phyloP scores from a whole-genome alignment of 768 basidiomycete genomes.

The Daedalea quercina region DNA sequence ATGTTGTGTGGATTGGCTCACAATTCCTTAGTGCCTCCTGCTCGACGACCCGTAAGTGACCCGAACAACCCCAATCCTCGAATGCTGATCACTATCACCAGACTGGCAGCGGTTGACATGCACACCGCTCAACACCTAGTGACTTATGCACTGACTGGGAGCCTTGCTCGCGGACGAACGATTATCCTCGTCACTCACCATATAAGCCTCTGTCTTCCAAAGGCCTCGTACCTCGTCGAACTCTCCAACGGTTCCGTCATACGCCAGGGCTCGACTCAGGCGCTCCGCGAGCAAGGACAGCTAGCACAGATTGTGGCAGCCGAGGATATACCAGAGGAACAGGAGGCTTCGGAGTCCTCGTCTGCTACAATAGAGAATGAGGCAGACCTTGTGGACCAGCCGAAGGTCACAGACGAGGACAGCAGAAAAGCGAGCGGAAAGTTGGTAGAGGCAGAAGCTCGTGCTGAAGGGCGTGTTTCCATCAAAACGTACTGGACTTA shows the following conservation, averaged over 20 bases:
- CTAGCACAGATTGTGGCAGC: constrained; percentile 39
- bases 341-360: constrained; percentile 4
- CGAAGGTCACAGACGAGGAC: background rate
- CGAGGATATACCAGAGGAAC: constrained; percentile 17
- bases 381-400: constrained; percentile 21
- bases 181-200: constrained; percentile 84
- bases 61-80: constrained; percentile 7
- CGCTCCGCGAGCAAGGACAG: constrained; percentile 36
- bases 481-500: constrained; percentile 55
- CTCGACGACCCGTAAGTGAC: constrained; percentile 64
- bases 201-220: constrained; percentile 62
- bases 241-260: constrained; percentile 42
- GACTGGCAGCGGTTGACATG: constrained; percentile 68
- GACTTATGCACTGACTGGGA: constrained; percentile 52
- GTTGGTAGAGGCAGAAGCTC: constrained; percentile 53
- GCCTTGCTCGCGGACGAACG: constrained; percentile 57
- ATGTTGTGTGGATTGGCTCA: constrained; percentile 3
- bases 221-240: constrained; percentile 63
- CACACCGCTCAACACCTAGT: constrained; percentile 72
- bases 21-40: constrained; percentile 39
- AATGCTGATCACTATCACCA: constrained; percentile 15
- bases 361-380: constrained; percentile 25
- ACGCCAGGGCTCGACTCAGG: constrained; percentile 44
- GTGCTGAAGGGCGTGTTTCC: constrained; percentile 62
- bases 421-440: constrained; percentile 32